Conservation (phyloP, 805 yeast species). For the Barnettozyma californica region DNA sequence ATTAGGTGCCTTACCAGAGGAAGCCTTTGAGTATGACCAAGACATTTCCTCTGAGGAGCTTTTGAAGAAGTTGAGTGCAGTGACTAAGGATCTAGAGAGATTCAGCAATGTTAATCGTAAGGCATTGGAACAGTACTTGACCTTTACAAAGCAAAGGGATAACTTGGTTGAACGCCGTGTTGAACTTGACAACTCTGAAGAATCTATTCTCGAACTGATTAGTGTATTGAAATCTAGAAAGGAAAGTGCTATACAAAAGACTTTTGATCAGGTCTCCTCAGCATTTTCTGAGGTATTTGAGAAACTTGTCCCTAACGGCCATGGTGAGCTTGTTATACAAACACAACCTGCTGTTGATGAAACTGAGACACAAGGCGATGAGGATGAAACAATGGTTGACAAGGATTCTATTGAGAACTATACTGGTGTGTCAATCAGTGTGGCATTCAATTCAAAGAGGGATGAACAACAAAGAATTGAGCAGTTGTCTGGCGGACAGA, state of each 20-base stretch:
- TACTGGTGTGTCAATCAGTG: conserved; percentile 78
- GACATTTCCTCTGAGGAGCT: conserved; percentile 46
- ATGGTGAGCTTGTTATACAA: conserved; percentile 66
- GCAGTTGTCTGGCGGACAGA: conserved; percentile 95
- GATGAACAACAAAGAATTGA: conserved; percentile 86
- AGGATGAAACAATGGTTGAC: conserved; percentile 17
- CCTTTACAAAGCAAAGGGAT: conserved; percentile 67
- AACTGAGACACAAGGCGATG: conserved; percentile 15
- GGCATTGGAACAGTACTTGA: conserved; percentile 77
- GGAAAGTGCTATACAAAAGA: conserved; percentile 71
- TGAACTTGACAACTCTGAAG: conserved; percentile 66
- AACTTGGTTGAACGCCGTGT: conserved; percentile 58
- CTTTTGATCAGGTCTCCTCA: conserved; percentile 70
- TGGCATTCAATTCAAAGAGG: conserved; percentile 79
- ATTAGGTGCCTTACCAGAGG: conserved; percentile 86
- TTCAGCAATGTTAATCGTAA: conserved; percentile 81
- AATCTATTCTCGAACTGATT: conserved; percentile 69
- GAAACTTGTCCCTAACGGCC: conserved; percentile 77
- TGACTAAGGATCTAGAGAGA: conserved; percentile 52
- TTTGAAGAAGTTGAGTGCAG: conserved; percentile 44
- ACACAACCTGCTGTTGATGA: conserved; percentile 6
- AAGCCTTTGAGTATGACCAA: conserved; percentile 54
- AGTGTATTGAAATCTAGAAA: conserved; percentile 68
- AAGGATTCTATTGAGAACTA: conserved; percentile 42
- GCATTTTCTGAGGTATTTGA: conserved; percentile 74